Conservation (phyloP, 345 rosid genomes). For the Cardiospermum halicacabum region DNA sequence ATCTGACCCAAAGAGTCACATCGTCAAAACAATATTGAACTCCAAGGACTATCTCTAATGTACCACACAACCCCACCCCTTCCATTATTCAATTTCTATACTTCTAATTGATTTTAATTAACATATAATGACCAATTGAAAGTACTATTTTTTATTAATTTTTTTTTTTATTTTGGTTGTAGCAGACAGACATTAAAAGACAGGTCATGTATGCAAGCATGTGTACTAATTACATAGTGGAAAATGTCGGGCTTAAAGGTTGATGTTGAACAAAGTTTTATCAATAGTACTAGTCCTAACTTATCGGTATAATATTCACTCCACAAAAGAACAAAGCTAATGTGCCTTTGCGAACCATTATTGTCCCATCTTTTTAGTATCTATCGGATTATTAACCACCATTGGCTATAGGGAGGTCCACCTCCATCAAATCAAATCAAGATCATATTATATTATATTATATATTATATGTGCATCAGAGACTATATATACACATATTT, state of each 20-base stretch:
- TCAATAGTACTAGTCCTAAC: not conserved
- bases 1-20: not conserved
- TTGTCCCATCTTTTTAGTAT: too few relatives aligned
- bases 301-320: conserved; percentile 1
- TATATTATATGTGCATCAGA: too few relatives aligned
- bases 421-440: too few relatives aligned
- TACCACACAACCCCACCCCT: not conserved
- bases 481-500: too few relatives aligned
- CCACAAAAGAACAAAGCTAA: conserved; percentile 20
- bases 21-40: not conserved
- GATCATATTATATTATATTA: too few relatives aligned
- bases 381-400: too few relatives aligned
- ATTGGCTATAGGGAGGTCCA: too few relatives aligned
- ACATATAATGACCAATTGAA: too few relatives aligned
- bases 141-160: too few relatives aligned
- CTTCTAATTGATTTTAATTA: too few relatives aligned
- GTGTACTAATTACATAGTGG: not conserved
- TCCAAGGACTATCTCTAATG: not conserved
- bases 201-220: not conserved
- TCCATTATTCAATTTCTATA: too few relatives aligned
- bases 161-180: not conserved
- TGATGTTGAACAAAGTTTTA: not conserved
- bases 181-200: not conserved
- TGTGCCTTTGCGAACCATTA: conserved; percentile 2
- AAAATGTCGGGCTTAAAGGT: not conserved